Conservation (phyloP, 1,284 basidiomycete species). For the Butyriboletus pseudospeciosus region DNA sequence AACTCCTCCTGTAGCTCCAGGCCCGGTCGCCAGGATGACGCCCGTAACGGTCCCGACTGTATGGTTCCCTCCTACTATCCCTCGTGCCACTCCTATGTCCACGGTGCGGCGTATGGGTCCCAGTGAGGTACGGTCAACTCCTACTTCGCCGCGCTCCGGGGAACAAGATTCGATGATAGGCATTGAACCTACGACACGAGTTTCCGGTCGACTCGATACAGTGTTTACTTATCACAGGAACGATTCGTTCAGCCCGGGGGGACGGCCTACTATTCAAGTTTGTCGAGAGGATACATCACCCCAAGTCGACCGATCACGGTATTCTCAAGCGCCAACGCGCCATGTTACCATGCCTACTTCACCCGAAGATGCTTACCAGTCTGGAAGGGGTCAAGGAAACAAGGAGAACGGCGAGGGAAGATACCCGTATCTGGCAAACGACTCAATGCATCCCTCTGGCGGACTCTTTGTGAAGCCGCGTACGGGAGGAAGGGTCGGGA, state of each 20-base stretch:
- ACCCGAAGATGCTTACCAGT: slow-evolving; percentile 18
- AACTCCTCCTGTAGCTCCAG: slow-evolving; percentile 11
- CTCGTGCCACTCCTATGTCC: slow-evolving; percentile 10
- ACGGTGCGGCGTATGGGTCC: neutral
- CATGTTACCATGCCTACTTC: slow-evolving; percentile 1
- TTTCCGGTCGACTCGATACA: slow-evolving; percentile 42
- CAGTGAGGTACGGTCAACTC: slow-evolving; percentile 20
- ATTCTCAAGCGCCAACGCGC: slow-evolving; percentile 13
- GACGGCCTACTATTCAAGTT: slow-evolving; percentile 5
- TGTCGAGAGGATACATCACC: slow-evolving; percentile 11
- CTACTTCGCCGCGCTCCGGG: slow-evolving; percentile 38
- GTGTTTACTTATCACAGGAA: slow-evolving; percentile 26
- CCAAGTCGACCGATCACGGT: slow-evolving; percentile 12
- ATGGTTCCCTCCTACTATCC: slow-evolving; percentile 16
- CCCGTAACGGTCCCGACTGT: slow-evolving; percentile 6
- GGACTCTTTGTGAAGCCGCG: slow-evolving; percentile 43
- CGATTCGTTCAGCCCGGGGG: slow-evolving; percentile 6
- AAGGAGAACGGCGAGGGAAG: slow-evolving; percentile 51
- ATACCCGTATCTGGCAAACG: slow-evolving; percentile 20
- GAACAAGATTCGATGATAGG: slow-evolving; percentile 41
- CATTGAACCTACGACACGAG: slow-evolving; percentile 35
- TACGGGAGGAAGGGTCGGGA: slow-evolving; percentile 40
- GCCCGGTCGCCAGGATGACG: slow-evolving; percentile 2
- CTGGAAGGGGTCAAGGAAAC: slow-evolving; percentile 29
- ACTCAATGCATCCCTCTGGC: slow-evolving; percentile 22